Evolutionary conservation across 129 eudicot species (phyloP), one percentile per base, ranked within the genome.

Genomic region (Helichrysum umbraculigerum): DNA sequence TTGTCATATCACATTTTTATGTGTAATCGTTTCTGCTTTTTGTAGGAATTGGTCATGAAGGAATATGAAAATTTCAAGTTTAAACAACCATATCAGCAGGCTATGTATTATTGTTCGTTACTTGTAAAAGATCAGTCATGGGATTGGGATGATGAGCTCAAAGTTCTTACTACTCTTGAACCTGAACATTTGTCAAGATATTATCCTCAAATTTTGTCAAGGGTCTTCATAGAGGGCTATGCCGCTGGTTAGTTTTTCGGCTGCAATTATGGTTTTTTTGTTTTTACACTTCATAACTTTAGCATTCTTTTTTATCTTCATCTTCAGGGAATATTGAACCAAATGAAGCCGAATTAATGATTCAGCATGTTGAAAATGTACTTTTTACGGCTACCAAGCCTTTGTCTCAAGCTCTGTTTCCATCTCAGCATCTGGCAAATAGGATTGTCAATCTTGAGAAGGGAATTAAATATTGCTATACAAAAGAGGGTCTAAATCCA

Each of bases 31-130:
- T 82, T 58, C 28, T 17, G 6, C 9, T 59, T 61, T 56, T 79
- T 54, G 50, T 81, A 91, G 99, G 97, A 94, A 81, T 70, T 88
- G 75, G 81, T 94, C 14, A 68, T 78, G 29, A 91, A 94, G 84
- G 88, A 91, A 33, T 83, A 86, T 79, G 92, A 91, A 74, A 94
- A 94, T 80, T 72, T 70, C 82, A 91, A 91, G 85, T 94, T 94
- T 79, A 97, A 91, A 85, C 97, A 94, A 75, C 99, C 99, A 56
- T 91, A 94, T 73, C 90, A 94, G 81, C 97, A 88, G 79, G 99
- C 97, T 11, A 87, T 94, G 96, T 87, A 89, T 84, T 73, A 89
- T 78, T 91, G 97, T 79, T 91, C 96, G 47, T 83, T 94, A 76
- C 87, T 94, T 66, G 72, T 94, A 37, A 82, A 85, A 78, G 96